Evolutionary conservation across 192 early-diverging fungal species (phyloP).

Genomic region (Phycomyces blakesleeanus): DNA sequence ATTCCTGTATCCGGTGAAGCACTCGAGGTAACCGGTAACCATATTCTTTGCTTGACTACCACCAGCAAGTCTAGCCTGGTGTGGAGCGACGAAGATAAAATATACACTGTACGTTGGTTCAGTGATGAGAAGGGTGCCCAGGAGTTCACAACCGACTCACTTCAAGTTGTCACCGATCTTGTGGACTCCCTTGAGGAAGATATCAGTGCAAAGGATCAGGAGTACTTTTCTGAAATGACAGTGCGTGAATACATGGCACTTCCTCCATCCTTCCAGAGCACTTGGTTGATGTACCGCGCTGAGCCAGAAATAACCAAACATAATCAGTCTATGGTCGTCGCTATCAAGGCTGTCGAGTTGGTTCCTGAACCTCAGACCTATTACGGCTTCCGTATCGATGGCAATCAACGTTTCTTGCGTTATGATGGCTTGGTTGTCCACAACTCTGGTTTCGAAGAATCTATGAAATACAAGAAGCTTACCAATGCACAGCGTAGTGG

Average conservation of each 20-base stretch:
- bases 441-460: constrained; percentile 66
- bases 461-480: constrained; percentile 94
- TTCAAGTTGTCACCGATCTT: neutral
- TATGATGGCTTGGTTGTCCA: constrained; percentile 27
- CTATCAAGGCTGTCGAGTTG: neutral
- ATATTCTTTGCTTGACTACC: constrained; percentile 35
- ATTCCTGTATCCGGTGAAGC: constrained; percentile 6
- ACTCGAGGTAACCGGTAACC: constrained; percentile 34
- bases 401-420: constrained; percentile 52
- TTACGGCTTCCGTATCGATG: constrained; percentile 49
- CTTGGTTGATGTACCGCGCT: neutral
- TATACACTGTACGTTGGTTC: constrained; percentile 9
- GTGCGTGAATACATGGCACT: constrained; percentile 14
- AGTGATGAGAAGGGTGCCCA: constrained; percentile 2
- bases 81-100: constrained; percentile 11
- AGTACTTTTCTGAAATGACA: constrained; percentile 19
- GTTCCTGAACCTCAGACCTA: constrained; percentile 21
- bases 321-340: too few species aligned
- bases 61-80: neutral
- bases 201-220: constrained; percentile 2
- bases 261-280: neutral
- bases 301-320: neutral
- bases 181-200: constrained; percentile 9
- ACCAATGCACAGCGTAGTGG: constrained; percentile 98
- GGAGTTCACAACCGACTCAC: constrained; percentile 5